These are phyloP conservation scores for Dalbergia cochinchinensis DNA, from an alignment of 306 rosid genomes.

Conservation along the genomic window DNA sequence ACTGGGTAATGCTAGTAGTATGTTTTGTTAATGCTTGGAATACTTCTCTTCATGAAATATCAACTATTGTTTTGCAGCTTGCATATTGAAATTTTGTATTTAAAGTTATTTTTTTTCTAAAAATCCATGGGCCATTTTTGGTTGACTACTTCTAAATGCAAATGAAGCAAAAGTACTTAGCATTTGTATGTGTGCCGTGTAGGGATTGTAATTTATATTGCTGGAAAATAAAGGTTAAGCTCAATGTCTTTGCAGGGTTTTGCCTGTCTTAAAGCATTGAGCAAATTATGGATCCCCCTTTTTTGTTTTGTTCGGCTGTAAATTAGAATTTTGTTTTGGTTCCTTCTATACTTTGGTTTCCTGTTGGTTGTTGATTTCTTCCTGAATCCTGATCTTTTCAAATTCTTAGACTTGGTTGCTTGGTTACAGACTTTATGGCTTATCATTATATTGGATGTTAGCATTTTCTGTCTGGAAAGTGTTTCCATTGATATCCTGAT, in stretches of 20 bases:
- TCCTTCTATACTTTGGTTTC: conserved; percentile 25
- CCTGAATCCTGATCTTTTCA: conserved; percentile 14
- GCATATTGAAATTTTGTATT: background rate
- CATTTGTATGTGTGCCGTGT: background rate
- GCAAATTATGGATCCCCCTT: background rate
- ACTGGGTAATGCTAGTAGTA: background rate
- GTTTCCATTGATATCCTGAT: conserved; percentile 29
- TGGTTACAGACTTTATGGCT: background rate
- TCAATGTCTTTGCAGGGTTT: conserved; percentile 32
- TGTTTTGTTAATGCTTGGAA: conserved; percentile 24
- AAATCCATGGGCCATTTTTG: conserved; percentile 12
- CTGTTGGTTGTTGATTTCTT: background rate
- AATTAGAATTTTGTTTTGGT: conserved; percentile 19
- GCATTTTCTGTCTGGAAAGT: conserved; percentile 5
- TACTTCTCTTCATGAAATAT: conserved; percentile 27
- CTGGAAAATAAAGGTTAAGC: conserved; percentile 19
- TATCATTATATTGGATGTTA: conserved; percentile 20
- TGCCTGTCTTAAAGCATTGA: conserved; percentile 24
- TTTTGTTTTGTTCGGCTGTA: background rate
- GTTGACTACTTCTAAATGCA: conserved; percentile 34
- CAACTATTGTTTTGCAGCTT: background rate
- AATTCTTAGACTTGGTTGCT: conserved; percentile 22
- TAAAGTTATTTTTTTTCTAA: background rate
- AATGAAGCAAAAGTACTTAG: conserved; percentile 14
- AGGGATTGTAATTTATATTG: conserved; percentile 5